A percentile compares a stretch with the other conserved stretches of the same genome.
Conservation (phyloP, 345 rosid genomes). For the Combretum micranthum region DNA sequence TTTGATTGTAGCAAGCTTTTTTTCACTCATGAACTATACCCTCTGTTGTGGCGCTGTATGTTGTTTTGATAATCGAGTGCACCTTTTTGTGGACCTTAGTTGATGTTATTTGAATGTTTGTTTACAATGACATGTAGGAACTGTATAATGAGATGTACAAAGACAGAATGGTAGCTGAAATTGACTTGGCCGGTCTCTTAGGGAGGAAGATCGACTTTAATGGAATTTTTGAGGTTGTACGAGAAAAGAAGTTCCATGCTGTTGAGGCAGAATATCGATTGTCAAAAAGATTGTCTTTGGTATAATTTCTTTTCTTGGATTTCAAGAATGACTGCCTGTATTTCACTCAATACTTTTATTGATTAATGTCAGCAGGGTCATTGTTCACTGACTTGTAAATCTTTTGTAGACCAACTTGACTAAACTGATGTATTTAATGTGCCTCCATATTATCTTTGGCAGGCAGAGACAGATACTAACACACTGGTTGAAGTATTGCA, state of each 20-base stretch:
- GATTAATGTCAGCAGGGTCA: background rate
- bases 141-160: constrained; percentile 34
- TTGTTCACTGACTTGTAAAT: background rate
- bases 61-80: background rate
- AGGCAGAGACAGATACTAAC: constrained; percentile 63
- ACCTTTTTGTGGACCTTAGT: background rate
- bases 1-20: constrained; percentile 4
- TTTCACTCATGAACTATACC: background rate
- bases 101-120: background rate
- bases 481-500: constrained; percentile 52
- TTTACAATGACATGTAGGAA: constrained; percentile 33
- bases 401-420: background rate
- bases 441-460: constrained; percentile 17
- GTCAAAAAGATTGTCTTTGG: constrained; percentile 47
- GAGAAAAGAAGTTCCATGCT: constrained; percentile 41
- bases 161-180: constrained; percentile 23
- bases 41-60: background rate
- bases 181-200: constrained; percentile 20
- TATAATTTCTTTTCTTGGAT: constrained; percentile 17
- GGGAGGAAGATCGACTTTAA: constrained; percentile 24
- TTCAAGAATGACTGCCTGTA: background rate
- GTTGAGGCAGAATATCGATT: constrained; percentile 61
- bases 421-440: background rate
- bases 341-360: too few species aligned
- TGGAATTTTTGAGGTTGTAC: constrained; percentile 36